Evolutionary conservation across 2,329 filamentous ascomycete genomes (phyloP).

Genomic region (Huntiella decipiens): DNA sequence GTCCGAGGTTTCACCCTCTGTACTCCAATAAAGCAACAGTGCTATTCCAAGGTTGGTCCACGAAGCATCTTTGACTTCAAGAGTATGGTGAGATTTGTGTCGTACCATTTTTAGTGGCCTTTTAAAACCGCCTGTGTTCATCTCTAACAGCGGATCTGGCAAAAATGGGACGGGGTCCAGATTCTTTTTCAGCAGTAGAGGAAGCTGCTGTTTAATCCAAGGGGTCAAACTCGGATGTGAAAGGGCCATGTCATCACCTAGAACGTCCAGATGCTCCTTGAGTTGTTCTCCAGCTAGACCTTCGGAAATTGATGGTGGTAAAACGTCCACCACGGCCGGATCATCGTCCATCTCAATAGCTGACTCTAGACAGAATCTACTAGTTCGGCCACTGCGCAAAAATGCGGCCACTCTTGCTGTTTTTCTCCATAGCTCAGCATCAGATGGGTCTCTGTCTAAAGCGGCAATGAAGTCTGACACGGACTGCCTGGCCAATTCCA

Average conservation of each 20-base stretch:
- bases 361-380: conserved; percentile 44
- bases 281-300: conserved; percentile 43
- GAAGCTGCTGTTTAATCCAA: conserved; percentile 33
- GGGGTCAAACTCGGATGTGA: conserved; percentile 42
- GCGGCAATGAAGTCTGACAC: conserved; percentile 39
- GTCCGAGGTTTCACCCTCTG: conserved; percentile 6
- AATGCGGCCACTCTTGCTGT: conserved; percentile 39
- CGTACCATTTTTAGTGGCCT: background rate
- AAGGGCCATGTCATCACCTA: conserved; percentile 36
- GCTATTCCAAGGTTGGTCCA: conserved; percentile 20
- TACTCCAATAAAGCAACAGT: conserved; percentile 16
- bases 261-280: conserved; percentile 32
- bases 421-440: conserved; percentile 46
- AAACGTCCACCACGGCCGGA: conserved; percentile 40
- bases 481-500: conserved; percentile 24
- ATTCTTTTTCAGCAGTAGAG: conserved; percentile 30
- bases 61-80: conserved; percentile 13
- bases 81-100: background rate
- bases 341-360: conserved; percentile 50
- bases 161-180: conserved; percentile 45
- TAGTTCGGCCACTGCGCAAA: conserved; percentile 36
- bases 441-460: conserved; percentile 45
- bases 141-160: conserved; percentile 28
- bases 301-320: conserved; percentile 43
- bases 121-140: conserved; percentile 13